Evolutionary conservation across 176 grass and related monocot genomes (phyloP).

Genomic region (Saccharum officinarum): DNA sequence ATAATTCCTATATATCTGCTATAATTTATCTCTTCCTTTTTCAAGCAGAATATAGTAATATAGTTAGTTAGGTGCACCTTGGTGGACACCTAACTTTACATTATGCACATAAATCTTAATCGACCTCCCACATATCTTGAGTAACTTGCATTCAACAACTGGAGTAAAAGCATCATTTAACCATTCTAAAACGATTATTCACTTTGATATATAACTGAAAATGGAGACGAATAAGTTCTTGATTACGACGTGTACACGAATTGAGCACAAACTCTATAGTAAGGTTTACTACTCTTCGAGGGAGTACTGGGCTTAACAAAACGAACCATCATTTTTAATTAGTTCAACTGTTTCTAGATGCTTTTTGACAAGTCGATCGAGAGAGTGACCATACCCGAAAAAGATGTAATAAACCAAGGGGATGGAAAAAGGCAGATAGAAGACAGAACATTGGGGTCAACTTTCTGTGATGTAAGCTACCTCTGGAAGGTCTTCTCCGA

Average conservation of each 20-base stretch:
- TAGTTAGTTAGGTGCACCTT: too few species aligned
- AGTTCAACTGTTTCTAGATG: conserved; percentile 32
- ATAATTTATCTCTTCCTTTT: too few species aligned
- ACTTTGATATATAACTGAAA: neutral
- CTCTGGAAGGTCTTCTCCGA: neutral
- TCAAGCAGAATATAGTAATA: too few species aligned
- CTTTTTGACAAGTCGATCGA: neutral
- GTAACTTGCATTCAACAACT: neutral
- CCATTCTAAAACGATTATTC: neutral
- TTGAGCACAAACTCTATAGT: neutral
- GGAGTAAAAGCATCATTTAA: neutral
- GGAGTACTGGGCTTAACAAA: neutral
- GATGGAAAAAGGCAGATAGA: neutral
- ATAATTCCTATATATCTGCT: too few species aligned
- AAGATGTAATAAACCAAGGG: neutral
- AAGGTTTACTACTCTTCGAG: neutral
- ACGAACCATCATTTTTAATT: conserved; percentile 1
- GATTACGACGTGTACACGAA: neutral
- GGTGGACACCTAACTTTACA: neutral
- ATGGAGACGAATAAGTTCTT: neutral
- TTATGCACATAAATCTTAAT: neutral
- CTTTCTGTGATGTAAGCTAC: neutral
- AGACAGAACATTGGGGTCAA: neutral
- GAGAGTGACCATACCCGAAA: neutral
- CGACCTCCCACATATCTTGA: neutral